A percentile compares a stretch with the other conserved stretches of the same genome.
Conservation (phyloP, 805 yeast species). For the Priceomyces melissophilus region DNA sequence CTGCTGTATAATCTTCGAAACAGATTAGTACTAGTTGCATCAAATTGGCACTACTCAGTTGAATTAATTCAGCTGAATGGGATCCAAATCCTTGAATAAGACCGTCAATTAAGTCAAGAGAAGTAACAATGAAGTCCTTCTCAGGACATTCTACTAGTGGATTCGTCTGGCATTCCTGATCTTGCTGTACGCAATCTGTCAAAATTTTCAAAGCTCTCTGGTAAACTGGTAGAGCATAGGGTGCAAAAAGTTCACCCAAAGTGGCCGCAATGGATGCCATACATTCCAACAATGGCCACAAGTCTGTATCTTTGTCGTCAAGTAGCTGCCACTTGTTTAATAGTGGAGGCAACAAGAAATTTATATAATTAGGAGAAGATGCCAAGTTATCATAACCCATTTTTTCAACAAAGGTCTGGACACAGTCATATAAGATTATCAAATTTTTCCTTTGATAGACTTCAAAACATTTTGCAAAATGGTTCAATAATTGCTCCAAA, state of each 20-base stretch:
- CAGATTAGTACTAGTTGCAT: conserved; percentile 65
- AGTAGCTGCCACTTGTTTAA: conserved; percentile 75
- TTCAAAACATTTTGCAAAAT: conserved; percentile 69
- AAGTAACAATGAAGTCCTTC: conserved; percentile 83
- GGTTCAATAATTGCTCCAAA: conserved; percentile 62
- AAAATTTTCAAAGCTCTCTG: conserved; percentile 72
- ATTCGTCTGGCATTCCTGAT: conserved; percentile 59
- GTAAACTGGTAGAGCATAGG: conserved; percentile 85
- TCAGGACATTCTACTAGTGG: conserved; percentile 76
- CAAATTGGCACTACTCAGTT: conserved; percentile 35
- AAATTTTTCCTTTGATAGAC: conserved; percentile 80
- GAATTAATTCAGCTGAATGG: conserved; percentile 55
- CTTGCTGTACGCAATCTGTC: conserved; percentile 62
- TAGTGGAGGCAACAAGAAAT: conserved; percentile 73
- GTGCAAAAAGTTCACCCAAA: conserved; percentile 79
- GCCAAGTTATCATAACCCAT: conserved; percentile 55
- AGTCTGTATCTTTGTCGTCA: conserved; percentile 73
- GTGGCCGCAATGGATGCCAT: conserved; percentile 88
- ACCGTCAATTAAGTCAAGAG: conserved; percentile 89
- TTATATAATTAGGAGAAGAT: conserved; percentile 54
- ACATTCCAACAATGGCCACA: conserved; percentile 93
- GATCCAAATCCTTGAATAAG: conserved; percentile 81
- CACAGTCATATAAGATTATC: conserved; percentile 81
- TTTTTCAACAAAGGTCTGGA: conserved; percentile 83
- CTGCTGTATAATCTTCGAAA: conserved; percentile 71